Percentiles rank a stretch among this genome's conserved stretches.
phyloP scores from a whole-genome alignment of 371 early-diverging fungal genomes.

The Aphelidium insulamus region DNA sequence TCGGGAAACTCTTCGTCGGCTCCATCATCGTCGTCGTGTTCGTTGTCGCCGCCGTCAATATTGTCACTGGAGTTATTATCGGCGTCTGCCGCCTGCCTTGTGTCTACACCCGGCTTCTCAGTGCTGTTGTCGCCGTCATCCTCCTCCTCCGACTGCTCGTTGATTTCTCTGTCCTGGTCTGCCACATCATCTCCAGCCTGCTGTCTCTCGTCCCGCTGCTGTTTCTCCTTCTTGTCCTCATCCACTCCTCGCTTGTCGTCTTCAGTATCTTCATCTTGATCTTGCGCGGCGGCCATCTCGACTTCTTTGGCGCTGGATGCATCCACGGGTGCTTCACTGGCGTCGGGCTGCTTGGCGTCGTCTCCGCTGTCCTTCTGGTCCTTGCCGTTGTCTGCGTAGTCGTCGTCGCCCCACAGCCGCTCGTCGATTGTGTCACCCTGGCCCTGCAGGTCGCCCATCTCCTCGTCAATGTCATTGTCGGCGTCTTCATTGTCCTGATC shows the following conservation, averaged over 20 bases:
- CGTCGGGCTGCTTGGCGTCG: slow-evolving; percentile 17
- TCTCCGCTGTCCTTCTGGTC: slow-evolving; percentile 2
- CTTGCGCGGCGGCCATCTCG: slow-evolving; percentile 11
- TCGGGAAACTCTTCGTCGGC: slow-evolving; percentile 19
- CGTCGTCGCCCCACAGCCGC: slow-evolving; percentile 87
- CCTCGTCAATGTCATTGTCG: slow-evolving; percentile 20
- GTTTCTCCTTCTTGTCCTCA: neutral
- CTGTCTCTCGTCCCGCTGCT: slow-evolving; percentile 7
- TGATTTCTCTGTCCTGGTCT: slow-evolving; percentile 14
- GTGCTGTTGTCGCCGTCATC: slow-evolving; percentile 10
- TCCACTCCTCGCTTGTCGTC: slow-evolving; percentile 2
- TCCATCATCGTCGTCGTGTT: slow-evolving; percentile 10
- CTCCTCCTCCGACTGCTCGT: slow-evolving; percentile 18
- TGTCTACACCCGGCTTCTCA: slow-evolving; percentile 12
- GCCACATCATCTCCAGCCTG: slow-evolving; percentile 9
- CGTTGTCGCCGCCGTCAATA: slow-evolving; percentile 13
- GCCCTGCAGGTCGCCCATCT: slow-evolving; percentile 30
- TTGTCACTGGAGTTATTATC: slow-evolving; percentile 15
- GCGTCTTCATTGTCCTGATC: slow-evolving; percentile 28
- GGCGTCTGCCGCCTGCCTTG: slow-evolving; percentile 1
- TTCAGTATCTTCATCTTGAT: slow-evolving; percentile 6
- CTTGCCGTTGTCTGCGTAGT: slow-evolving; percentile 35
- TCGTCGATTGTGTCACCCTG: slow-evolving; percentile 83
- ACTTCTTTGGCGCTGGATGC: slow-evolving; percentile 7
- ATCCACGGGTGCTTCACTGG: slow-evolving; percentile 16